phyloP scores from a whole-genome alignment of 371 early-diverging fungal species.

The Entomophthora muscae region DNA sequence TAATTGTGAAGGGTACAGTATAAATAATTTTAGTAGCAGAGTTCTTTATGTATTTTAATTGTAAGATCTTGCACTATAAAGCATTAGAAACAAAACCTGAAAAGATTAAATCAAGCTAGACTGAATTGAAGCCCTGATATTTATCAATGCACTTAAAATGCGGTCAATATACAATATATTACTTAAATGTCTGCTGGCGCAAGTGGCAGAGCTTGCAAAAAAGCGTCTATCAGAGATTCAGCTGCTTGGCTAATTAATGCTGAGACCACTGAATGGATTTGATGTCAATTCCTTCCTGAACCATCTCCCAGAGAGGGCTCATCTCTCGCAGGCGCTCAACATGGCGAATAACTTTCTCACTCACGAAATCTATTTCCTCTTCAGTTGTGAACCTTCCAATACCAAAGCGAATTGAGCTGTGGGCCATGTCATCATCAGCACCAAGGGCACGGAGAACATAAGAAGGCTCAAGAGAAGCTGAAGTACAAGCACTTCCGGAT shows the following conservation, averaged over 20 bases:
- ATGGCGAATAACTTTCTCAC: slow-evolving; percentile 68
- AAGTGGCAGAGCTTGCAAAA: too few relatives aligned
- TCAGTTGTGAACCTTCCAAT: slow-evolving; percentile 98
- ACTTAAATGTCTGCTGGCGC: too few relatives aligned
- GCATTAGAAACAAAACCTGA: too few relatives aligned
- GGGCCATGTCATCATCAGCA: slow-evolving; percentile 97
- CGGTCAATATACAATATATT: too few relatives aligned
- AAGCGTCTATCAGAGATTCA: slow-evolving; percentile 97
- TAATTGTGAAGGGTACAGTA: too few relatives aligned
- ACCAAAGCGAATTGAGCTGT: slow-evolving; percentile 96
- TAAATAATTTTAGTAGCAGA: too few relatives aligned
- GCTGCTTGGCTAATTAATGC: slow-evolving; percentile 93
- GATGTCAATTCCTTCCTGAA: slow-evolving; percentile 84
- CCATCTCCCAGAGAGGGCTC: slow-evolving; percentile 99
- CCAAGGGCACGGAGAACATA: slow-evolving; percentile 98
- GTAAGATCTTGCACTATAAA: too few relatives aligned
- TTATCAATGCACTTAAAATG: too few relatives aligned
- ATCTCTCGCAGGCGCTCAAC: slow-evolving; percentile 91
- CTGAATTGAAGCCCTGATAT: too few relatives aligned
- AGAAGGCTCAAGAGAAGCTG: slow-evolving; percentile 96
- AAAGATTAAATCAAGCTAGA: too few relatives aligned
- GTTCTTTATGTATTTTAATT: too few relatives aligned
- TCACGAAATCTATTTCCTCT: slow-evolving; percentile 86
- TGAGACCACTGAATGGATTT: slow-evolving; percentile 85
- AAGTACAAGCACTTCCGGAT: slow-evolving; percentile 98